These are phyloP conservation scores for Grosmannia huntii DNA, from an alignment of 2,329 filamentous ascomycete species.

Conservation along the genomic window DNA sequence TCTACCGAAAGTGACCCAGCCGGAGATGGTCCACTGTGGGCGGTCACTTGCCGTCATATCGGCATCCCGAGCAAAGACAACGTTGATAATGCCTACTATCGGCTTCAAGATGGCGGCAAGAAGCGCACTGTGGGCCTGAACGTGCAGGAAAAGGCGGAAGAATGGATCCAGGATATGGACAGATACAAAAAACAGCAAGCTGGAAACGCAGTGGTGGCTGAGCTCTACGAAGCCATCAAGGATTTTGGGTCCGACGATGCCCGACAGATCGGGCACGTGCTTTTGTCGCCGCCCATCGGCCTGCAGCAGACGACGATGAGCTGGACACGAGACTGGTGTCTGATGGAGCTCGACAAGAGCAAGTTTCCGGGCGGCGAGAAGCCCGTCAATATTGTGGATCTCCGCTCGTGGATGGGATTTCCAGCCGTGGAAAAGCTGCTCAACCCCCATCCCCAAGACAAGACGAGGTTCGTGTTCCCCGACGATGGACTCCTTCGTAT, in stretches of 20 bases:
- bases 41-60: neutral
- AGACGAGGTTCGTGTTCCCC: neutral
- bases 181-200: neutral
- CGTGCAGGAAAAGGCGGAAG: neutral
- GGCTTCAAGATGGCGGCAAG: neutral
- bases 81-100: neutral
- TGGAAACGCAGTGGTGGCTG: neutral
- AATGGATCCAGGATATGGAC: neutral
- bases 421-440: neutral
- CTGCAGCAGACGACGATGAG: neutral
- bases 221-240: neutral
- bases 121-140: neutral
- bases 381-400: neutral
- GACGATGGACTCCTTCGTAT: neutral
- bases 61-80: neutral
- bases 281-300: neutral
- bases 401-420: neutral
- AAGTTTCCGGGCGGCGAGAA: neutral
- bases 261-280: neutral
- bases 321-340: neutral
- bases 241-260: neutral
- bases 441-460: neutral
- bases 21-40: neutral
- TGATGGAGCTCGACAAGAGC: neutral
- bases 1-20: neutral